Conservation (phyloP, 352 stramenopile genomes). For the Poterioochromonas sp. region DNA sequence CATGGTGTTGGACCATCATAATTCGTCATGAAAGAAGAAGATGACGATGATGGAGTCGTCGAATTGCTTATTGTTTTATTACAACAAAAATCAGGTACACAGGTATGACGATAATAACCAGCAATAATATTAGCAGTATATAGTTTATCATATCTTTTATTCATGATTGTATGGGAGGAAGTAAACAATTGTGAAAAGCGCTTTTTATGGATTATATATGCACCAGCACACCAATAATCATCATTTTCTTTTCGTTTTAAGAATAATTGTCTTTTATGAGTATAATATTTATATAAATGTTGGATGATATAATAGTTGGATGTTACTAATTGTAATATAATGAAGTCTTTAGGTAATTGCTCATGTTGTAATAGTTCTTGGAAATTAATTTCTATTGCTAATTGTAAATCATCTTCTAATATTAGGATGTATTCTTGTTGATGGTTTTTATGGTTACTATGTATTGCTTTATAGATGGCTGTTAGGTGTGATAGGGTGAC, state of each 20-base stretch:
- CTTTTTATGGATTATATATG: not conserved
- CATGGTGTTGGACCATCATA: not conserved
- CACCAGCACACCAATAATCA: slow-evolving; percentile 17
- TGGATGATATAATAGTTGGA: not conserved
- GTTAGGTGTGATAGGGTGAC: not conserved
- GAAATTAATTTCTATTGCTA: not conserved
- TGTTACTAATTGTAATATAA: not conserved
- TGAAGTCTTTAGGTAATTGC: not conserved
- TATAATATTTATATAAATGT: not conserved
- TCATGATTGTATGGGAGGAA: not conserved
- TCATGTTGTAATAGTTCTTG: not conserved
- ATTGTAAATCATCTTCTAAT: not conserved
- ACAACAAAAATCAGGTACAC: not conserved
- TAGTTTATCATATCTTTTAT: not conserved
- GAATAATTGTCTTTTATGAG: not conserved
- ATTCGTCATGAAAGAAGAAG: not conserved
- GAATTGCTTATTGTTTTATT: not conserved
- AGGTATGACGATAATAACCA: not conserved
- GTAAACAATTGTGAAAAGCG: not conserved
- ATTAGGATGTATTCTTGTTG: not conserved
- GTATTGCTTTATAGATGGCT: not conserved
- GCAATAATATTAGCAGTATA: not conserved
- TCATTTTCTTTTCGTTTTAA: not conserved
- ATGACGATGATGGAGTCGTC: no score
- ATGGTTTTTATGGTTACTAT: not conserved